phyloP scores from a whole-genome alignment of 2,329 filamentous ascomycete genomes.

The Akanthomyces dipterigenus region DNA sequence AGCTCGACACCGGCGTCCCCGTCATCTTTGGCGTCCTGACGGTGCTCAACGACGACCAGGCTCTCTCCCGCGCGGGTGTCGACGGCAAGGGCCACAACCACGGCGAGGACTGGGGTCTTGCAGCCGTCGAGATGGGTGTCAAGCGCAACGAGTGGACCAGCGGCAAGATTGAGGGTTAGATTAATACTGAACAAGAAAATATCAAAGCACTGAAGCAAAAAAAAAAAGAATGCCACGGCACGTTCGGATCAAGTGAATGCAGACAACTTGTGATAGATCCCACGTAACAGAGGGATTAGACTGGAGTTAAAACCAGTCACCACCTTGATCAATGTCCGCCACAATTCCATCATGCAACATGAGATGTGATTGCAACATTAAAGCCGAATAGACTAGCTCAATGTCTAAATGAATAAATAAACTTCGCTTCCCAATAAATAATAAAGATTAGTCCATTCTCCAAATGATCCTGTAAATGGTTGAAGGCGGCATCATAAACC shows the following conservation, averaged over 20 bases:
- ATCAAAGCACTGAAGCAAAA: constrained; percentile 2
- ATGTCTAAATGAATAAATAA: constrained; percentile 1
- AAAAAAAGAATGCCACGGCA: background rate
- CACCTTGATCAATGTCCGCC: constrained; percentile 3
- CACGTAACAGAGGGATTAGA: background rate
- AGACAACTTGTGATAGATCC: background rate
- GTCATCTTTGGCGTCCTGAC: constrained; percentile 91
- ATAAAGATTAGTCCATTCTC: constrained; percentile 8
- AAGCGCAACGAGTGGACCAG: constrained; percentile 81
- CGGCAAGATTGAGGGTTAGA: constrained; percentile 50
- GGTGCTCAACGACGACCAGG: constrained; percentile 82
- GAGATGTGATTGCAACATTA: constrained; percentile 4
- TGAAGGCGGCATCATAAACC: background rate
- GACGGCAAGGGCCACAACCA: constrained; percentile 71
- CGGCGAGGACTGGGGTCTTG: constrained; percentile 91
- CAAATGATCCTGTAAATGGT: constrained; percentile 6
- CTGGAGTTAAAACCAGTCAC: constrained; percentile 1
- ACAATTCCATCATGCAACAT: constrained; percentile 11
- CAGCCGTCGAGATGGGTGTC: constrained; percentile 86
- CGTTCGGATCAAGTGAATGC: too few species aligned
- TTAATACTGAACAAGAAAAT: background rate
- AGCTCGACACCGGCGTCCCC: constrained; percentile 81
- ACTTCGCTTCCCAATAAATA: constrained; percentile 8
- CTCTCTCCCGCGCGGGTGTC: constrained; percentile 74
- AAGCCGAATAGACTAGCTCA: background rate